phyloP scores from a whole-genome alignment of 2,329 filamentous ascomycete species.

The Colletotrichum shisoi region DNA sequence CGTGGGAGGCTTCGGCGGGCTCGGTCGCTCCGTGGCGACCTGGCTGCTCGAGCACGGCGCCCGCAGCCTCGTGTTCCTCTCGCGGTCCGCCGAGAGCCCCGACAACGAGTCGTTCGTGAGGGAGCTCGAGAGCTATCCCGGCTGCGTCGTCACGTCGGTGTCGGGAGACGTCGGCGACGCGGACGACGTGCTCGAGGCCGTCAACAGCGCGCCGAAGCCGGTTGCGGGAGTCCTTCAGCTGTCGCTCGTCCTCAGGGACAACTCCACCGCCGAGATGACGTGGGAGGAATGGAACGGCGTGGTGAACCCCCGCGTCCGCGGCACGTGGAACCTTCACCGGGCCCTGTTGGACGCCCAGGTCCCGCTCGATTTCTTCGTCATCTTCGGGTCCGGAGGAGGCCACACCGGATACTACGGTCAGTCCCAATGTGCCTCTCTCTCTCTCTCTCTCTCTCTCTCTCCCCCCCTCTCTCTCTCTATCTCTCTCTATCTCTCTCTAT shows the following conservation, averaged over 20 bases:
- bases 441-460: too few relatives aligned
- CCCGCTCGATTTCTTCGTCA: constrained; percentile 52
- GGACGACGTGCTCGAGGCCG: constrained; percentile 11
- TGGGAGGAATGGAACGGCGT: constrained; percentile 47
- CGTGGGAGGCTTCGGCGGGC: constrained; percentile 47
- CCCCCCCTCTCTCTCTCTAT: too few relatives aligned
- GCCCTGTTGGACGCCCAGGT: constrained; percentile 38
- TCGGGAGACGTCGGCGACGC: neutral
- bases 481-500: too few relatives aligned
- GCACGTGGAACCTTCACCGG: constrained; percentile 53
- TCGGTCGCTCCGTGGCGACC: constrained; percentile 44
- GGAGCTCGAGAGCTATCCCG: constrained; percentile 40
- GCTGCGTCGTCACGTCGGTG: neutral
- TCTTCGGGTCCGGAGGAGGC: constrained; percentile 60
- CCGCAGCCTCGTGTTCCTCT: constrained; percentile 44
- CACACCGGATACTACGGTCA: constrained; percentile 47
- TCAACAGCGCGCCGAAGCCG: neutral
- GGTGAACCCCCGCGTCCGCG: constrained; percentile 50
- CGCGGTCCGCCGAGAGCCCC: constrained; percentile 40
- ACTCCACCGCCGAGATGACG: constrained; percentile 44
- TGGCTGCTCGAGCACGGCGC: constrained; percentile 48
- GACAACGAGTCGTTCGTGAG: constrained; percentile 32
- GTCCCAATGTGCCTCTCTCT: too few relatives aligned
- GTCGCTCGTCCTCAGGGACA: constrained; percentile 18
- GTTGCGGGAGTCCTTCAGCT: constrained; percentile 14